A percentile compares a stretch with the other conserved stretches of the same genome.
Evolutionary conservation across 2,329 filamentous ascomycete genomes (phyloP).

Genomic region (Parascedosporium putredinis): DNA sequence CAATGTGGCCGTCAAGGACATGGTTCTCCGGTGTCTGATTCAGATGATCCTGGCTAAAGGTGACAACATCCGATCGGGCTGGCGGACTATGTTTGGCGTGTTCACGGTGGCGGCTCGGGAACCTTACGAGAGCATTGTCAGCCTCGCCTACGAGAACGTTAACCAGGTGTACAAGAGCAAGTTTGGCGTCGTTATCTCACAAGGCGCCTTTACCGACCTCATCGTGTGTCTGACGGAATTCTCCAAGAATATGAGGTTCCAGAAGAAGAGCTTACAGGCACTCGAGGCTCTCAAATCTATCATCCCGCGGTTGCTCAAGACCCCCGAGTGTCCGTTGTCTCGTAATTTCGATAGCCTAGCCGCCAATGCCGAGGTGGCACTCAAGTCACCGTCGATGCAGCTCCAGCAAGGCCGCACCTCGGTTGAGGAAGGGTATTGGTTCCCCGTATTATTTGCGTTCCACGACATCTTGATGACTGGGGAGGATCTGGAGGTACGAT

Average conservation of each 20-base stretch:
- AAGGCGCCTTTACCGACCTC: constrained; percentile 92
- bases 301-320: constrained; percentile 88
- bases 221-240: constrained; percentile 97
- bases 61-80: constrained; percentile 93
- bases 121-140: constrained; percentile 90
- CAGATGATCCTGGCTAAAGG: constrained; percentile 98
- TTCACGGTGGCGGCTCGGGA: constrained; percentile 93
- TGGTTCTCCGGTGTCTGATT: constrained; percentile 89
- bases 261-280: constrained; percentile 94
- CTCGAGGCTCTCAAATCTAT: constrained; percentile 92
- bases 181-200: constrained; percentile 90
- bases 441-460: constrained; percentile 94
- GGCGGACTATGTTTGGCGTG: constrained; percentile 98
- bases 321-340: constrained; percentile 87
- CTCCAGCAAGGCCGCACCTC: constrained; percentile 66
- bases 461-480: constrained; percentile 99
- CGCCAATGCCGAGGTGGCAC: constrained; percentile 31
- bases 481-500: constrained; percentile 93
- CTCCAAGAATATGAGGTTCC: constrained; percentile 96
- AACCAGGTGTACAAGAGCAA: constrained; percentile 90
- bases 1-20: constrained; percentile 89
- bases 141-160: constrained; percentile 89
- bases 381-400: constrained; percentile 31
- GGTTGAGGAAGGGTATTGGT: constrained; percentile 96
- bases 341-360: constrained; percentile 37